Base-by-base conservation (phyloP, 2,329 filamentous ascomycete genomes). In the Monosporascus sp. region DNA sequence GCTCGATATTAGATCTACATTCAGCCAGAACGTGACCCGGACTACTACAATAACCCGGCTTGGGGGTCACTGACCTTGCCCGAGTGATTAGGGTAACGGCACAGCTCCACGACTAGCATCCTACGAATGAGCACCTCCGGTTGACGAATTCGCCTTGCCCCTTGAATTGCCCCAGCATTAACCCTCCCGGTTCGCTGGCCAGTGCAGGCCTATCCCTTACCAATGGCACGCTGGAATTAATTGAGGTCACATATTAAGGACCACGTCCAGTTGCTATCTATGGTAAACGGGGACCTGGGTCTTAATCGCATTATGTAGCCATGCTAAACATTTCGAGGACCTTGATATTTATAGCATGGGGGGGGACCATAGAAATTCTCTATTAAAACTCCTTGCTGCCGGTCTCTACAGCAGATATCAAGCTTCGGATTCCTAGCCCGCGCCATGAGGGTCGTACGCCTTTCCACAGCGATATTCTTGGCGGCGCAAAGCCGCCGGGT, bases 401-500 rank as follows among this genome's bases (percentile, higher is more conserved):
- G 16, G 22, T 11, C 7, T 46, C 14, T 17, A 46, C 7, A 31
- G 22, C 43, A 34, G 11, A 34, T 34, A 34, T 14, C 31, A 5
- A 14, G 31, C 22, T 31, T 6, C 43, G 22, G 6, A 27, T 19
- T n/a, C 5, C 38, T 20, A 41, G 17, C 38, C 17, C 16, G 17
- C 38, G 19, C 19, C 19, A 46, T 46, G 24, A 22, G 16, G 22
- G 11, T 19, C 22, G 14, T 7, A 16, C n/a, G 5, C 20, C n/a
- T 27, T 27, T 17, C 14, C 22, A 4, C 22, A 26, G 43, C 17
- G 14, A 16, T 44, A 44, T 3, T 56, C 45, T 9, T 57, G 50
- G 47, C 51, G 44, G 22, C 45, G 8, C 50, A 54, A 31, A 34
- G 52, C 38, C 3, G 56, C 52, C 14, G 51, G 46, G 53, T 56